Evolutionary conservation across 805 yeast genomes (phyloP).

Genomic region (Priceomyces melissophilus): DNA sequence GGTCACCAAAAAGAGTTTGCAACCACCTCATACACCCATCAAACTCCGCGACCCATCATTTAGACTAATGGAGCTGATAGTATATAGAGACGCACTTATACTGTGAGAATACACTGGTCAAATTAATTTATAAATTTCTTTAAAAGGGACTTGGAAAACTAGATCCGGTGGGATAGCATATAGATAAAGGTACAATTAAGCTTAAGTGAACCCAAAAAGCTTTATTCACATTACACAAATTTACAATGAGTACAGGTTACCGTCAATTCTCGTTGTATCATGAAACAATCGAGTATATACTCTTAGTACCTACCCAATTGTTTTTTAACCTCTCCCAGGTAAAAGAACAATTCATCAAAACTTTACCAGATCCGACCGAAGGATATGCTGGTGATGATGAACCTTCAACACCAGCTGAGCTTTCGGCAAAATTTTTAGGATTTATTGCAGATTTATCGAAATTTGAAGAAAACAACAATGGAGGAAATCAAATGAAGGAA

Average conservation of each 20-base stretch:
- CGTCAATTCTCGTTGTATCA: slow-evolving; percentile 83
- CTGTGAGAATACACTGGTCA: too few relatives aligned
- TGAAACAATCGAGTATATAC: slow-evolving; percentile 84
- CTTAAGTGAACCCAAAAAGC: too few relatives aligned
- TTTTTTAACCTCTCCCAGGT: slow-evolving; percentile 82
- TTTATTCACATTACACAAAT: too few relatives aligned
- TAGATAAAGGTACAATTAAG: too few relatives aligned
- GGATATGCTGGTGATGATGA: slow-evolving; percentile 83
- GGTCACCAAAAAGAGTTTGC: slow-evolving; percentile 5
- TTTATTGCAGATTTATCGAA: slow-evolving; percentile 52
- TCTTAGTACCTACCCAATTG: slow-evolving; percentile 78
- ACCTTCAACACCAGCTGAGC: slow-evolving; percentile 82
- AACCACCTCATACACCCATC: slow-evolving; percentile 7
- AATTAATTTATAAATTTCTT: too few relatives aligned
- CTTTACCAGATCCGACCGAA: slow-evolving; percentile 77
- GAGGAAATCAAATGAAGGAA: slow-evolving; percentile 57
- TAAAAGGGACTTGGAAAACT: too few relatives aligned
- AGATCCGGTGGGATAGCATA: too few relatives aligned
- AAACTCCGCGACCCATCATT: slow-evolving; percentile 6
- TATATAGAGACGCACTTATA: slow-evolving; percentile 2
- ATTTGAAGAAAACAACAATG: slow-evolving; percentile 11
- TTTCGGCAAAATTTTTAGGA: slow-evolving; percentile 81
- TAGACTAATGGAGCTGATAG: neutral
- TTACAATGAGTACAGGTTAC: slow-evolving; percentile 24
- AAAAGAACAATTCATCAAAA: slow-evolving; percentile 77